Percentiles rank a stretch among this genome's conserved stretches.
phyloP scores from a whole-genome alignment of 768 basidiomycete genomes.

The Galerina sulciceps region DNA sequence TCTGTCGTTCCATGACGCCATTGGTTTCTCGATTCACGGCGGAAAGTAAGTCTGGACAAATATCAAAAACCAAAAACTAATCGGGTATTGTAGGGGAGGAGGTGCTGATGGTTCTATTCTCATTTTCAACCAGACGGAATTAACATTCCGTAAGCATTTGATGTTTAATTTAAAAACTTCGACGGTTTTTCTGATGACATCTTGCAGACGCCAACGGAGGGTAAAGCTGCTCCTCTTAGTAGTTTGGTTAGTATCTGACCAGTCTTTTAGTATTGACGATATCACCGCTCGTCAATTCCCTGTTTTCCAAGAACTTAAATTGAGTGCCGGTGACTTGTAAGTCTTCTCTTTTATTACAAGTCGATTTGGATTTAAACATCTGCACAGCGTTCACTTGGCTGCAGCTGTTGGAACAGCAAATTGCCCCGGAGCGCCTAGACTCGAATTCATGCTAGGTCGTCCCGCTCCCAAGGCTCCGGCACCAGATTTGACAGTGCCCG shows the following conservation, averaged over 20 bases:
- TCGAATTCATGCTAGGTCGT: conserved; percentile 34
- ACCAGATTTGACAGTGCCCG: conserved; percentile 25
- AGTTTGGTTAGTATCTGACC: too few species aligned
- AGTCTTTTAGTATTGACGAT: conserved; percentile 10
- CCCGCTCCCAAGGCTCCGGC: conserved; percentile 24
- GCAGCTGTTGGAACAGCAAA: conserved; percentile 31
- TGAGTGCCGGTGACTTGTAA: conserved; percentile 24
- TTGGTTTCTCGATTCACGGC: conserved; percentile 20
- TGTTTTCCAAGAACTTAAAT: conserved; percentile 11
- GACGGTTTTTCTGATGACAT: neutral
- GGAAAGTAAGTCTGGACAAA: conserved; percentile 8
- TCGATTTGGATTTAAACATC: too few species aligned
- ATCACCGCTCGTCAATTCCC: conserved; percentile 21
- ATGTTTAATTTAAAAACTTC: neutral
- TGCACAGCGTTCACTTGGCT: conserved; percentile 20
- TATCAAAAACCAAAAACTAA: too few species aligned
- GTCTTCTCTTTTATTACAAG: neutral
- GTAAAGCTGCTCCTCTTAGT: too few species aligned
- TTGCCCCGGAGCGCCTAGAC: conserved; percentile 38
- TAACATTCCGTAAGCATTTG: conserved; percentile 25
- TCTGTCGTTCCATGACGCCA: conserved; percentile 27
- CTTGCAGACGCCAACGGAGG: conserved; percentile 18
- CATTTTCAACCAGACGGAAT: conserved; percentile 27
- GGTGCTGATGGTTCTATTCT: conserved; percentile 34
- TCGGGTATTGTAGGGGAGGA: conserved; percentile 16